These are phyloP conservation scores for Fraxinus excelsior DNA, from an alignment of 257 asterid genomes.

Conservation along the genomic window DNA sequence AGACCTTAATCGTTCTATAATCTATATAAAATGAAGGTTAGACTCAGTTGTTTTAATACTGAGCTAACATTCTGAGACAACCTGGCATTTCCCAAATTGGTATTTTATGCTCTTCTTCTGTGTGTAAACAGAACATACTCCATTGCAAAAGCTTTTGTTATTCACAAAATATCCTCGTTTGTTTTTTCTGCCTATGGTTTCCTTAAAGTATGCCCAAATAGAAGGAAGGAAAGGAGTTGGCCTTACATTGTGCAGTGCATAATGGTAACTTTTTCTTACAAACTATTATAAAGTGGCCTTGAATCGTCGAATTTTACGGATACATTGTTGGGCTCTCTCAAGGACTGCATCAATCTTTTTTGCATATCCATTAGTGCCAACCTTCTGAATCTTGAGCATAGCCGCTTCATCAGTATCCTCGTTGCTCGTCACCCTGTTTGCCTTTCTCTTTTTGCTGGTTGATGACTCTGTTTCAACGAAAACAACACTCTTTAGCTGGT, in stretches of 20 bases:
- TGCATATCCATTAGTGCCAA: neutral
- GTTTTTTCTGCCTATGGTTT: too few relatives aligned
- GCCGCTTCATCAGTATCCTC: constrained; percentile 9
- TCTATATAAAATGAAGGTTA: neutral
- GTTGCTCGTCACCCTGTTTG: neutral
- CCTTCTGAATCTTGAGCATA: constrained; percentile 18
- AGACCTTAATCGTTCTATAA: too few relatives aligned
- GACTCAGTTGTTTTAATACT: too few relatives aligned
- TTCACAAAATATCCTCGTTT: too few relatives aligned
- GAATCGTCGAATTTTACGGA: constrained; percentile 51
- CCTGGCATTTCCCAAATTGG: too few relatives aligned
- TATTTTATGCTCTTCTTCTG: too few relatives aligned
- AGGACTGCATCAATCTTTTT: constrained; percentile 50
- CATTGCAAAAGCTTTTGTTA: neutral
- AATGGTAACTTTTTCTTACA: neutral
- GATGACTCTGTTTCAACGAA: constrained; percentile 46
- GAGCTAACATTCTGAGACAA: too few relatives aligned
- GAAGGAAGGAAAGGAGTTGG: too few relatives aligned
- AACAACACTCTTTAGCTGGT: neutral
- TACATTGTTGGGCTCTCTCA: constrained; percentile 59
- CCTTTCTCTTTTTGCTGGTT: constrained; percentile 45
- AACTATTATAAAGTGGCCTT: constrained; percentile 33
- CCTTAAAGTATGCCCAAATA: too few relatives aligned
- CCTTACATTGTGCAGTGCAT: neutral
- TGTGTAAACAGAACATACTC: too few relatives aligned